phyloP scores from a whole-genome alignment of 192 early-diverging fungal species.

The Umbelopsis sp. region DNA sequence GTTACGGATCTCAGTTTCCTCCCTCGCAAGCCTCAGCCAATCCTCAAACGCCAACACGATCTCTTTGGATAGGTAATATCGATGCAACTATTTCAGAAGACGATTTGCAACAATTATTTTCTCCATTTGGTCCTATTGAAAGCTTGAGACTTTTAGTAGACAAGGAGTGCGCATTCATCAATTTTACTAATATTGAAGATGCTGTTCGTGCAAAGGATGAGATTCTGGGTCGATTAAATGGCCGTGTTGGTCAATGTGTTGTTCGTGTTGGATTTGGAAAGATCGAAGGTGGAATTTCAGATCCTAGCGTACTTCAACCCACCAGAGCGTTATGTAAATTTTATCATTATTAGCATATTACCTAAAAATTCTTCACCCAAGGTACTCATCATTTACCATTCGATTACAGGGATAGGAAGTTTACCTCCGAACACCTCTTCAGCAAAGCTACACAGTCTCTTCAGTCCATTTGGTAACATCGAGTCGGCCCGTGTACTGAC shows the following conservation, averaged over 20 bases:
- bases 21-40: neutral
- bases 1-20: conserved; percentile 15
- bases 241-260: conserved; percentile 76
- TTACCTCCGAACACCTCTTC: conserved; percentile 78
- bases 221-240: conserved; percentile 71
- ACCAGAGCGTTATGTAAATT: conserved; percentile 75
- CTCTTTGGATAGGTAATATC: conserved; percentile 94
- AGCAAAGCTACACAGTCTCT: conserved; percentile 70
- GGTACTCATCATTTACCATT: neutral
- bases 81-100: conserved; percentile 75
- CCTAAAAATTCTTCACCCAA: neutral
- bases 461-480: conserved; percentile 79
- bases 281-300: conserved; percentile 51
- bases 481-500: conserved; percentile 93
- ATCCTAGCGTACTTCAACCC: conserved; percentile 63
- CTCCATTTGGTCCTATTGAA: conserved; percentile 90
- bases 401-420: conserved; percentile 83
- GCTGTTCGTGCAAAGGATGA: conserved; percentile 83
- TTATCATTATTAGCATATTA: neutral
- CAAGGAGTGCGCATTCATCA: conserved; percentile 97
- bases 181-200: conserved; percentile 83
- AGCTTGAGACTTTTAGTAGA: conserved; percentile 86
- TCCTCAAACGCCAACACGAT: conserved; percentile 72
- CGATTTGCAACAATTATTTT: conserved; percentile 82
- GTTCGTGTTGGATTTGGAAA: conserved; percentile 85